A percentile compares a stretch with the other conserved stretches of the same genome.
These are phyloP conservation scores for Komagataea norvegica DNA, from an alignment of 1,139 yeast genomes.

Conservation along the genomic window DNA sequence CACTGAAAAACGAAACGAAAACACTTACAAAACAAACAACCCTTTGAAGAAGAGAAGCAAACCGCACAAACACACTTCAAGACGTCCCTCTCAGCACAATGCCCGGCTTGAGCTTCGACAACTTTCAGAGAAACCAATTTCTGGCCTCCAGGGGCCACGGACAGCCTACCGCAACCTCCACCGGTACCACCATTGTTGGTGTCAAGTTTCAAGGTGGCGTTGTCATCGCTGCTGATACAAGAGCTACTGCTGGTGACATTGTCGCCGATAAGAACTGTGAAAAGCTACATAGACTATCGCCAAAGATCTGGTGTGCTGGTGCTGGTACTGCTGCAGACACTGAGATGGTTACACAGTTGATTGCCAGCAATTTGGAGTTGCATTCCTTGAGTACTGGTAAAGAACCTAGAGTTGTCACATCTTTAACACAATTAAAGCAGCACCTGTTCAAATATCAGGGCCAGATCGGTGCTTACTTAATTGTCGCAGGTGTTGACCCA, in stretches of 20 bases:
- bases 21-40: background rate
- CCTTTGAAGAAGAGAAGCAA: too few relatives aligned
- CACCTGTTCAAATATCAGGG: conserved; percentile 96
- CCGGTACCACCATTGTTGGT: conserved; percentile 98
- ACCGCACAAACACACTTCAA: too few relatives aligned
- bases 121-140: conserved; percentile 79
- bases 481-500: conserved; percentile 96
- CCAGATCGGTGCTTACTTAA: conserved; percentile 91
- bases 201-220: conserved; percentile 91
- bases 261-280: conserved; percentile 99
- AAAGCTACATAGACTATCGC: conserved; percentile 86
- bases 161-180: conserved; percentile 85
- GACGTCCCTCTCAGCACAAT: too few relatives aligned
- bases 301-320: conserved; percentile 98
- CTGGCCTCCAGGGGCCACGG: conserved; percentile 69
- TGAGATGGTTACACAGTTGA: conserved; percentile 91
- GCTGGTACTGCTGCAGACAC: conserved; percentile 99
- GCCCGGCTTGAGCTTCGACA: conserved; percentile 92
- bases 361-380: conserved; percentile 83
- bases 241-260: conserved; percentile 94
- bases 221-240: conserved; percentile 90
- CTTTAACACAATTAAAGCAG: conserved; percentile 88
- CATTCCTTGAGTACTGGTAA: conserved; percentile 81
- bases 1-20: background rate
- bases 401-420: conserved; percentile 89